phyloP scores from a whole-genome alignment of 768 basidiomycete genomes.

The Asterophora lycoperdoides region DNA sequence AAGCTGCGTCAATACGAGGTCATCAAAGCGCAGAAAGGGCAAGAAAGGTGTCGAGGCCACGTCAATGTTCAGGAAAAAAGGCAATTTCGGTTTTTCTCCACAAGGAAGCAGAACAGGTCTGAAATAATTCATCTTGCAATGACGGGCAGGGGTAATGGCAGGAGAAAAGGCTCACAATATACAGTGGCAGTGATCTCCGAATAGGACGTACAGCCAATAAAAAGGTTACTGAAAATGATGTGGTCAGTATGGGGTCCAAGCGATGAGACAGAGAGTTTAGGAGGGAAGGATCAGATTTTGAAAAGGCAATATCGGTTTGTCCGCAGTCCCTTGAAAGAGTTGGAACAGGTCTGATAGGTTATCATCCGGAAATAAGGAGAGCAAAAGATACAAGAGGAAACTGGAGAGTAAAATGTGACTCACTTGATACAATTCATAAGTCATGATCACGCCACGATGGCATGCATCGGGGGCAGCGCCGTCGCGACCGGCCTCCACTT shows the following conservation, averaged over 20 bases:
- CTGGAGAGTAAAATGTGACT: constrained; percentile 7
- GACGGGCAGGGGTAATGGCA: constrained; percentile 3
- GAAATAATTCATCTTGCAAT: constrained; percentile 47
- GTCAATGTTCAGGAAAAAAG: constrained; percentile 36
- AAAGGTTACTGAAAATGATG: background rate
- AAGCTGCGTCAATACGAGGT: background rate
- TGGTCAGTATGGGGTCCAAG: background rate
- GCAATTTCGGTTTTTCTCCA: constrained; percentile 58
- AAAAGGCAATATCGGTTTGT: constrained; percentile 62
- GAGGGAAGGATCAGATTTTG: constrained; percentile 33
- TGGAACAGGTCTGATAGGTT: constrained; percentile 77
- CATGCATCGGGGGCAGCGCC: constrained; percentile 49
- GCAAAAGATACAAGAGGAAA: constrained; percentile 9
- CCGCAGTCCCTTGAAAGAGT: constrained; percentile 47
- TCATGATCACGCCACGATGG: constrained; percentile 23
- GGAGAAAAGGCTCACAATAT: constrained; percentile 33
- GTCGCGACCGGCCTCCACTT: constrained; percentile 53
- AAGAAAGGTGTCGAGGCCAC: background rate
- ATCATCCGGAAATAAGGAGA: constrained; percentile 46
- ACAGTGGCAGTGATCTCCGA: constrained; percentile 10
- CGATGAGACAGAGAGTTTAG: background rate
- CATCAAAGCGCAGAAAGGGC: background rate
- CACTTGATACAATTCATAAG: constrained; percentile 14
- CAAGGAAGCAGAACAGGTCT: constrained; percentile 65
- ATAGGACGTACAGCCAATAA: background rate